A percentile compares a stretch with the other conserved stretches of the same genome.
Evolutionary conservation across 2,329 filamentous ascomycete genomes (phyloP).

Genomic region (Nothopassalora personata): DNA sequence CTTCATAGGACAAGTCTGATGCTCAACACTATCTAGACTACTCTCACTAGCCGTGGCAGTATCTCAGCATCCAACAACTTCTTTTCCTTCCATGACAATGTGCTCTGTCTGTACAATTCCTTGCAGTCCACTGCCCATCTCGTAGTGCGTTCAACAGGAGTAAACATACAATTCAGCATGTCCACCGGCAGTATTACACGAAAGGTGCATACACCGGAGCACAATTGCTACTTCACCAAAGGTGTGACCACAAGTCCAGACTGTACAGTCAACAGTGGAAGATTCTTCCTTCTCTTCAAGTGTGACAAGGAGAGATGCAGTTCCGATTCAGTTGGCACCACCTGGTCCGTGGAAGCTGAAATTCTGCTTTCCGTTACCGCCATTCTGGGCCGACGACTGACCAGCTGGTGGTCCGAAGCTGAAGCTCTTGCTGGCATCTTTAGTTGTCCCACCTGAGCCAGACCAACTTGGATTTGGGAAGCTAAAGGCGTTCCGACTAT

Average conservation of each 20-base stretch:
- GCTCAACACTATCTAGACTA: neutral
- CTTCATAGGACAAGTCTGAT: neutral
- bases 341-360: neutral
- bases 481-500: neutral
- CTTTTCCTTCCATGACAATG: neutral
- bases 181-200: no score
- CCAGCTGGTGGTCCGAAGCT: neutral
- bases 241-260: neutral
- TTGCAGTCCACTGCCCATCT: neutral
- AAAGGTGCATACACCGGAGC: neutral
- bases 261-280: neutral
- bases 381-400: no score
- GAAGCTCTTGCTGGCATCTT: neutral
- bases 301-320: neutral
- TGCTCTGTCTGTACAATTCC: neutral
- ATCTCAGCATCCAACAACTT: neutral
- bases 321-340: neutral
- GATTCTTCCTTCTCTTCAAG: neutral
- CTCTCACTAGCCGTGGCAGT: neutral
- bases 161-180: neutral
- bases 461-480: neutral
- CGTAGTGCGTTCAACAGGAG: neutral
- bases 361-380: no score
- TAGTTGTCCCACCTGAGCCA: neutral
- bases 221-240: neutral